Conservation (phyloP, 2,329 filamentous ascomycete species). For the Sporothrix inflata region DNA sequence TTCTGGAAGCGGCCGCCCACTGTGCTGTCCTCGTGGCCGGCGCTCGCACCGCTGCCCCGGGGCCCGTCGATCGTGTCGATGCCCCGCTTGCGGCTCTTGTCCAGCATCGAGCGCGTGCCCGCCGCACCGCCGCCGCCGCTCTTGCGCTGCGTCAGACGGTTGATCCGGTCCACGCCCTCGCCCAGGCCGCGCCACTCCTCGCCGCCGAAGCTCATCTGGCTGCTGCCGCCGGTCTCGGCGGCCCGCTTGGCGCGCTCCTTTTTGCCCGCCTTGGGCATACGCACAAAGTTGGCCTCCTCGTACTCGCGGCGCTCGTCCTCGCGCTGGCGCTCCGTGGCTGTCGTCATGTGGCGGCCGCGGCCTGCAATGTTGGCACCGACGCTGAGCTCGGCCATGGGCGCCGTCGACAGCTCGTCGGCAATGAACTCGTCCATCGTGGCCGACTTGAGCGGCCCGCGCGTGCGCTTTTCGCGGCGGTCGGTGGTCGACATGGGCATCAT, state of each 20-base stretch:
- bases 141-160: constrained; percentile 75
- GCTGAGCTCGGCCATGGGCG: constrained; percentile 81
- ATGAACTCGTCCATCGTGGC: constrained; percentile 92
- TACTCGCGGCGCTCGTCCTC: constrained; percentile 82
- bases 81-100: constrained; percentile 84
- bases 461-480: constrained; percentile 63
- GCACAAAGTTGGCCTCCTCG: constrained; percentile 90
- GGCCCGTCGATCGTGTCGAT: constrained; percentile 70
- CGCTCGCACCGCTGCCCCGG: constrained; percentile 58
- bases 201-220: constrained; percentile 75
- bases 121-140: constrained; percentile 54
- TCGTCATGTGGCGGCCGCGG: constrained; percentile 79
- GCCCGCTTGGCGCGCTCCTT: constrained; percentile 76
- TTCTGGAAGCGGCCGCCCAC: constrained; percentile 77
- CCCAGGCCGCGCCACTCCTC: constrained; percentile 91
- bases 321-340: constrained; percentile 71
- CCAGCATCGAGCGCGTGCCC: constrained; percentile 65
- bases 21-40: constrained; percentile 18
- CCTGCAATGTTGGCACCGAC: constrained; percentile 87
- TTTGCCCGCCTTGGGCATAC: constrained; percentile 83
- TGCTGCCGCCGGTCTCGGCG: constrained; percentile 51
- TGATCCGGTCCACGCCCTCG: constrained; percentile 84
- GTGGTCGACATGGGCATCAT: constrained; percentile 77
- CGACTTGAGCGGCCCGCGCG: constrained; percentile 70
- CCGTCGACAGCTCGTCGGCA: constrained; percentile 76